These are phyloP conservation scores for Pseudocercospora vitis DNA, from an alignment of 2,329 filamentous ascomycete genomes.

Conservation along the genomic window DNA sequence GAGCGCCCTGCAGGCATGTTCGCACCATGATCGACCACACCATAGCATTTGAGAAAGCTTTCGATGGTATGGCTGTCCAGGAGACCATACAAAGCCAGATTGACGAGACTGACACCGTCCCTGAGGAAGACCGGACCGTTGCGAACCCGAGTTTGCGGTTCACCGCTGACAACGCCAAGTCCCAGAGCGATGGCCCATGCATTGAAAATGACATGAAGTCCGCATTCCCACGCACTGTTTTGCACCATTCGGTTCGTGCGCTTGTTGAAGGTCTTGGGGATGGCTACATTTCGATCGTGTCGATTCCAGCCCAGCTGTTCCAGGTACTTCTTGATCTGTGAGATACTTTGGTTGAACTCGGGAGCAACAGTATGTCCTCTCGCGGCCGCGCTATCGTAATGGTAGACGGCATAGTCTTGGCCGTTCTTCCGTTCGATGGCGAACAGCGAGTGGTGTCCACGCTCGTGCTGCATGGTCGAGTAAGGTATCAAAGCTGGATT, in stretches of 20 bases:
- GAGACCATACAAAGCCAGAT: constrained; percentile 12
- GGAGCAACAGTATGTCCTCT: no score
- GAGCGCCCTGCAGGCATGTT: constrained; percentile 2
- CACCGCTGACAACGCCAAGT: constrained; percentile 9
- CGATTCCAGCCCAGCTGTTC: neutral
- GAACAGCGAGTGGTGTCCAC: constrained; percentile 6
- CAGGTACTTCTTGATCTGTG: neutral
- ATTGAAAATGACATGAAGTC: constrained; percentile 17
- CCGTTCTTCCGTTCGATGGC: neutral
- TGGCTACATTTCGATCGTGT: no score
- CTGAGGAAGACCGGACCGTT: neutral
- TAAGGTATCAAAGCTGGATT: neutral
- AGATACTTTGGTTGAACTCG: no score
- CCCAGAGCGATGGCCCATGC: constrained; percentile 20
- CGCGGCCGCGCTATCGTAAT: constrained; percentile 12
- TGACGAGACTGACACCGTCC: constrained; percentile 9
- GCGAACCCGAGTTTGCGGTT: neutral
- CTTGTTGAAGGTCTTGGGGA: no score
- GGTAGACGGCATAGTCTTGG: neutral
- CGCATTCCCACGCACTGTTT: constrained; percentile 13
- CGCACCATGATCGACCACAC: constrained; percentile 2
- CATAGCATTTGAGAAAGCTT: constrained; percentile 19
- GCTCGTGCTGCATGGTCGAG: neutral
- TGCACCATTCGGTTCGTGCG: neutral
- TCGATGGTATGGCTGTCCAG: constrained; percentile 17